Percentiles rank a stretch among this genome's conserved stretches.
Evolutionary conservation across 192 early-diverging fungal species (phyloP).

Genomic region (Spizellomyces punctatus): DNA sequence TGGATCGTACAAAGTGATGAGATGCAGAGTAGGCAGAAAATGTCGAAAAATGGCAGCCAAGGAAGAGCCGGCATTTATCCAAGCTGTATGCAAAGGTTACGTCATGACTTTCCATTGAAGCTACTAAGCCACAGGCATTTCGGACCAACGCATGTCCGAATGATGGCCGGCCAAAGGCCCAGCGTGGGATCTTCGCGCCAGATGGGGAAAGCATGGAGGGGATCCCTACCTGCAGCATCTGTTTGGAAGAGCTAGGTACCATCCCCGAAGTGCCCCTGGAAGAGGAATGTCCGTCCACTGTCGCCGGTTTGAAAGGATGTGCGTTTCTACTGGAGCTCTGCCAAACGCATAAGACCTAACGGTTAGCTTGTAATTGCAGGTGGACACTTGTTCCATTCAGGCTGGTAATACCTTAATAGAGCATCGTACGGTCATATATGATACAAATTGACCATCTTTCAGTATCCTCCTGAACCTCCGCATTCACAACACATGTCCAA

Average conservation of each 20-base stretch:
- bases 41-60: too few relatives aligned
- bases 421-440: background rate
- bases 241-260: conserved; percentile 4
- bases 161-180: too few relatives aligned
- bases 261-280: background rate
- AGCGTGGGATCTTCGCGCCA: too few relatives aligned
- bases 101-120: too few relatives aligned
- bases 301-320: conserved; percentile 22
- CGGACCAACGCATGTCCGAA: too few relatives aligned
- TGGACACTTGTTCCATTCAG: conserved; percentile 17
- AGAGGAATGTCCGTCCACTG: background rate
- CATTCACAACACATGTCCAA: background rate
- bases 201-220: conserved; percentile 9
- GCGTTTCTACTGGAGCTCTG: background rate
- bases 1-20: too few relatives aligned
- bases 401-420: conserved; percentile 5
- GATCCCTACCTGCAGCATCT: conserved; percentile 10
- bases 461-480: background rate
- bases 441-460: background rate
- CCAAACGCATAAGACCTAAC: background rate
- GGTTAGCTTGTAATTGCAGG: background rate
- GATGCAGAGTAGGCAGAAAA: too few relatives aligned
- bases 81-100: too few relatives aligned
- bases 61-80: too few relatives aligned
- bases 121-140: too few relatives aligned